These are phyloP conservation scores for Colletotrichum musicola DNA, from an alignment of 2,329 filamentous ascomycete species.

Conservation along the genomic window DNA sequence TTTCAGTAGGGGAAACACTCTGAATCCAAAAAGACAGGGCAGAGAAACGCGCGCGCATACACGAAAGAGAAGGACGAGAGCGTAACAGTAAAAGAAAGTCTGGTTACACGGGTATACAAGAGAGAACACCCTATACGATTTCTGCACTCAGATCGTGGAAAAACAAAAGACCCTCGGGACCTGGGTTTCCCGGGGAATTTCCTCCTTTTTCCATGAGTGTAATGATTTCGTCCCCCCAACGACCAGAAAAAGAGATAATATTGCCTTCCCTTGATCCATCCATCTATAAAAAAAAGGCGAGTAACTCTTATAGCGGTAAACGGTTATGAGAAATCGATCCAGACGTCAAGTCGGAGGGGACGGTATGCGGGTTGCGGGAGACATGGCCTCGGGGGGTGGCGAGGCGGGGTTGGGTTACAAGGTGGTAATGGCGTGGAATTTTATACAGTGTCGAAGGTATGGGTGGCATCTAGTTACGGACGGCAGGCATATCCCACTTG, in stretches of 20 bases:
- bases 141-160: neutral
- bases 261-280: constrained; percentile 27
- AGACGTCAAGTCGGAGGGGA: constrained; percentile 36
- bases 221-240: neutral
- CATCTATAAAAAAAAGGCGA: constrained; percentile 35
- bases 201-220: neutral
- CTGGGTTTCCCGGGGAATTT: constrained; percentile 23
- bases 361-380: constrained; percentile 1
- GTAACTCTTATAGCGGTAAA: constrained; percentile 23
- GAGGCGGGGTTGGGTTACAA: constrained; percentile 12
- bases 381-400: neutral
- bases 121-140: constrained; percentile 21
- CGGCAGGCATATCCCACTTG: constrained; percentile 36
- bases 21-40: constrained; percentile 26
- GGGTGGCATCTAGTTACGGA: constrained; percentile 19
- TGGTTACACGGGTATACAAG: constrained; percentile 32
- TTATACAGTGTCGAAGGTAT: constrained; percentile 29
- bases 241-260: neutral
- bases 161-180: neutral
- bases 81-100: constrained; percentile 38
- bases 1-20: neutral
- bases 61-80: neutral
- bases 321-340: constrained; percentile 34
- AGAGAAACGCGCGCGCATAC: neutral
- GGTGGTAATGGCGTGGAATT: constrained; percentile 17